These are phyloP conservation scores for Sarocladium kiliense DNA, from an alignment of 2,329 filamentous ascomycete species.

Conservation along the genomic window DNA sequence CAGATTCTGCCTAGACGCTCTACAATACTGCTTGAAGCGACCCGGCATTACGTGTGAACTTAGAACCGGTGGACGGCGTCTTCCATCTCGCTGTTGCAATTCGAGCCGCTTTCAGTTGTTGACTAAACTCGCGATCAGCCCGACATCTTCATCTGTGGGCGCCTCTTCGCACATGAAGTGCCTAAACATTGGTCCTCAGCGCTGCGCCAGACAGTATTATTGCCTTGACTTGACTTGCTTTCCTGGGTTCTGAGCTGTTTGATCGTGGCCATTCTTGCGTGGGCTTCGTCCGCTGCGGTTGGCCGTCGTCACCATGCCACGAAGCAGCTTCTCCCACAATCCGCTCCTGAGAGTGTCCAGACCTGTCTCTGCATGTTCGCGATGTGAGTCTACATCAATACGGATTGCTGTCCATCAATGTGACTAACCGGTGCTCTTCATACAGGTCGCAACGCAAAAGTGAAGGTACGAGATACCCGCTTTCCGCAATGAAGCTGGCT, in stretches of 20 bases:
- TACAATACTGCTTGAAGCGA: too few relatives aligned
- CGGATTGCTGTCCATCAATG: neutral
- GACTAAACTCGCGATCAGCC: too few relatives aligned
- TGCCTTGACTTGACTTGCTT: neutral
- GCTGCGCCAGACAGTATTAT: too few relatives aligned
- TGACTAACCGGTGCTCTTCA: conserved; percentile 12
- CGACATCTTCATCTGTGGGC: too few relatives aligned
- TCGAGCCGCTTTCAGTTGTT: too few relatives aligned
- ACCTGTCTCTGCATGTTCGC: conserved; percentile 73
- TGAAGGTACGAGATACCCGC: conserved; percentile 68
- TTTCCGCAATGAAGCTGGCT: neutral
- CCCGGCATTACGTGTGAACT: too few relatives aligned
- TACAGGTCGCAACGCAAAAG: conserved; percentile 79
- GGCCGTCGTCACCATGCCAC: conserved; percentile 31
- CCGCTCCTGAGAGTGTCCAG: conserved; percentile 69
- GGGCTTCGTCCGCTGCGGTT: neutral
- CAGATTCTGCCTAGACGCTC: too few relatives aligned
- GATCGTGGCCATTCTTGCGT: neutral
- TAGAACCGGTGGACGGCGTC: too few relatives aligned
- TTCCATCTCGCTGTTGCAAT: too few relatives aligned
- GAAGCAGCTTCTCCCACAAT: conserved; percentile 45
- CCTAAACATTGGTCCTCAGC: too few relatives aligned
- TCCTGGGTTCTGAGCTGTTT: neutral
- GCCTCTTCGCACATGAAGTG: too few relatives aligned
- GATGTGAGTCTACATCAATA: conserved; percentile 47